phyloP scores from a whole-genome alignment of 495 filamentous ascomycete species.

The Lichina pygmaea region DNA sequence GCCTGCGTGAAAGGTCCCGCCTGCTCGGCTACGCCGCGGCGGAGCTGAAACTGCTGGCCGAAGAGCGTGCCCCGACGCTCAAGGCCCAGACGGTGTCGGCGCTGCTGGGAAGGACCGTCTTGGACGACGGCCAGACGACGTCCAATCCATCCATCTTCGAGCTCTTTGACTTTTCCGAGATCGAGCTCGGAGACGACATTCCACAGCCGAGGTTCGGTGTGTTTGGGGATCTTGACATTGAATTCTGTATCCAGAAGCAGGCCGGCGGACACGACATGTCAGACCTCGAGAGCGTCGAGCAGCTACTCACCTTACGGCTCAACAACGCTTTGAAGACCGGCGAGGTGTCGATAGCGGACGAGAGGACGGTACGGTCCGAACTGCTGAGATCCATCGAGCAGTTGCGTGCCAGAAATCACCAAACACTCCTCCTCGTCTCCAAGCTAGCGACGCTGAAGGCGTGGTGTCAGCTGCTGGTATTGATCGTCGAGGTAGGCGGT shows the following conservation, averaged over 20 bases:
- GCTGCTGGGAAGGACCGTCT: conserved; percentile 39
- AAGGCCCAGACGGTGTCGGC: conserved; percentile 55
- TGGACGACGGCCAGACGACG: conserved; percentile 6
- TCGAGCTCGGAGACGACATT: conserved; percentile 27
- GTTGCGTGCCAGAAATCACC: conserved; percentile 35
- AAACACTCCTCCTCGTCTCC: conserved; percentile 25
- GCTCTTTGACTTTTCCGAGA: conserved; percentile 69
- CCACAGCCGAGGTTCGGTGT: conserved; percentile 21
- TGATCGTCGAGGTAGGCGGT: conserved; percentile 53
- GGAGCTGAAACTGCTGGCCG: conserved; percentile 54
- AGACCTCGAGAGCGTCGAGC: conserved; percentile 31
- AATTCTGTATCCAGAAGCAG: conserved; percentile 25
- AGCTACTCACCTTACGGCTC: conserved; percentile 27
- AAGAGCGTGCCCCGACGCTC: conserved; percentile 40
- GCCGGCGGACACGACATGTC: conserved; percentile 21
- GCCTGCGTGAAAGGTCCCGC: conserved; percentile 42
- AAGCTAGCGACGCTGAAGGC: conserved; percentile 38
- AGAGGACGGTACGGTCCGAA: conserved; percentile 28
- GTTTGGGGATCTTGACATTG: conserved; percentile 34
- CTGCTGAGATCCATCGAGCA: conserved; percentile 25
- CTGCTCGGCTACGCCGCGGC: conserved; percentile 59
- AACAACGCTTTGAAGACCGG: conserved; percentile 24
- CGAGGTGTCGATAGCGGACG: conserved; percentile 24
- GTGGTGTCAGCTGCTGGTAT: conserved; percentile 57
- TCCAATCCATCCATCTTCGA: conserved; percentile 59